A percentile compares a stretch with the other conserved stretches of the same genome.
Conservation (phyloP, 202 grass and related monocot genomes). For the Carex arenaria region DNA sequence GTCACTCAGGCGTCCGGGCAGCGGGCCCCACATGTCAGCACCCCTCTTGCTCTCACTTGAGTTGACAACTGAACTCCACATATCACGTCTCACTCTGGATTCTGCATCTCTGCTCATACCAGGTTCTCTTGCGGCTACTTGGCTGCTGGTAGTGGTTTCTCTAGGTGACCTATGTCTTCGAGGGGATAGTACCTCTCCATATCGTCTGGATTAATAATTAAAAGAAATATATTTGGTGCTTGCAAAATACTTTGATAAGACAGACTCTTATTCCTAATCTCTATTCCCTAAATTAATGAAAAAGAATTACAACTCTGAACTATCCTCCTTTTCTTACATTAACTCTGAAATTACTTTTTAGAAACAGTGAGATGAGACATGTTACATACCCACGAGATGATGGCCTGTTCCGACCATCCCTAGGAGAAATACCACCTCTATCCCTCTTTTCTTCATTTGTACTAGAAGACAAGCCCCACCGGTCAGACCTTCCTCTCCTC, state of each 20-base stretch:
- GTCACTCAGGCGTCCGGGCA: background rate
- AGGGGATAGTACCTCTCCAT: background rate
- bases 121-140: conserved; percentile 9
- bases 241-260: conserved; percentile 4
- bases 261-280: background rate
- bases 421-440: conserved; percentile 55
- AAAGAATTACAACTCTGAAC: background rate
- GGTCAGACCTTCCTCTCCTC: conserved; percentile 35
- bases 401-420: conserved; percentile 53
- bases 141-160: background rate
- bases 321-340: conserved; percentile 3
- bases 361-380: background rate
- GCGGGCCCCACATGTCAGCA: background rate
- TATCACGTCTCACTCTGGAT: background rate
- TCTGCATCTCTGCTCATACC: background rate
- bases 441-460: conserved; percentile 47
- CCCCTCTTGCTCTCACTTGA: background rate
- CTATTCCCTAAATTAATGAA: background rate
- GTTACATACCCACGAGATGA: conserved; percentile 9
- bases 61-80: background rate
- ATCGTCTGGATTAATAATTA: background rate
- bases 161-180: conserved; percentile 14
- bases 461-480: conserved; percentile 47
- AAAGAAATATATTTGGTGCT: conserved; percentile 15
- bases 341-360: conserved; percentile 8